Base-by-base conservation (phyloP, 2,329 filamentous ascomycete genomes). In the Pseudodiploospora longispora region DNA sequence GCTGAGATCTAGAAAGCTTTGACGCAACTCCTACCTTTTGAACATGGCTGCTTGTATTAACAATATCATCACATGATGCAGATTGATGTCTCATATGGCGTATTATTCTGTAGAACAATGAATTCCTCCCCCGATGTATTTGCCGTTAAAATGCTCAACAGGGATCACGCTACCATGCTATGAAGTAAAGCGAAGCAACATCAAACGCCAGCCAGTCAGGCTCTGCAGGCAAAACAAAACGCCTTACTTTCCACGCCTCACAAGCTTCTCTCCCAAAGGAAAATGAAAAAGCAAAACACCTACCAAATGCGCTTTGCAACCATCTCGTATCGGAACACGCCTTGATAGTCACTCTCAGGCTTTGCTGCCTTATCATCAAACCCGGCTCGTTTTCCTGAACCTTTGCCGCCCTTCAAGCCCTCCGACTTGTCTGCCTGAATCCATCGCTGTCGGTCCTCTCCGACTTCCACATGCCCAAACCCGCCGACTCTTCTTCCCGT, bases 301-400 rank as follows among this genome's bases (percentile, higher is more conserved):
- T 65, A 97, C 93, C 93, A 98, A 55, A 98, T 98, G 60, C 93
- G 77, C 74, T 96, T 97, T 1, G 88, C 87, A 55, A 89, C 83
- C 93, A 97, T 96, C 60, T 89, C 88, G 68, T 96, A 98, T 55
- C 93, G 75, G 74, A 80, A 50, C 81, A 87, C 60, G 68, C 80
- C 57, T 74, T 85, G 64, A 80, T 79, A 60, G 78, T 69, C 67
- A 4, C 47, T 52, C 2, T 62, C 59, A 4, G 12, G 28, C 31
- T 34, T 6, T 9, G 8, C 28, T 31, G 74, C 74, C 42, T 68
- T 68, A 32, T 73, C 67, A 49, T 70, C 70, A 31, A 65, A 41
- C n/a, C 52, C 56, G 5, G 52, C 68, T 27, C 73, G 74, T 52
- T 76, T 81, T 51, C 80, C 78, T 49, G 76, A 78, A 6, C 74